Conservation (phyloP, 148 eudicot species). For the Cornus florida region DNA sequence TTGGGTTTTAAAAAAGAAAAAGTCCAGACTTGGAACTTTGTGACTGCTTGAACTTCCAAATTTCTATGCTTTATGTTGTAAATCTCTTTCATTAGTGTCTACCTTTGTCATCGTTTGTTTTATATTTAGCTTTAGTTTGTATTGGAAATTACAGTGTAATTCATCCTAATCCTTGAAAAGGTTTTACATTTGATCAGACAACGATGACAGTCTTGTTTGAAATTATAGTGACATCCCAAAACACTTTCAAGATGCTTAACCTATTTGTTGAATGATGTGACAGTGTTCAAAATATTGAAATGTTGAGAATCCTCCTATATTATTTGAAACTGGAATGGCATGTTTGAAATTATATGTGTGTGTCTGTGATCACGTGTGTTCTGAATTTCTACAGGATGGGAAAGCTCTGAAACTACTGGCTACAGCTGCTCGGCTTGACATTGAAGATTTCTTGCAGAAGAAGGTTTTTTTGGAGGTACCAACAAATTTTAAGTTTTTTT, state of each 20-base stretch:
- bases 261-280: no score
- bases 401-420: slow-evolving; percentile 92
- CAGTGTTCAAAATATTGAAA: not conserved
- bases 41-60: not conserved
- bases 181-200: not conserved
- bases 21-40: not conserved
- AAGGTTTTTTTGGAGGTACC: slow-evolving; percentile 91
- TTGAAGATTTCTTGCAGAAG: slow-evolving; percentile 98
- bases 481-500: not conserved
- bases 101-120: not conserved
- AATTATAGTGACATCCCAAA: no score
- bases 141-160: no score
- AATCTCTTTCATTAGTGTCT: no score
- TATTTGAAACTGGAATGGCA: not conserved
- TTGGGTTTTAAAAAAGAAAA: no score
- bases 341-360: not conserved
- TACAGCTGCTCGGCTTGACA: slow-evolving; percentile 95
- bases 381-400: slow-evolving; percentile 62
- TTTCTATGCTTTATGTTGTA: no score
- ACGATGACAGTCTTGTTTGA: not conserved
- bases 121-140: no score
- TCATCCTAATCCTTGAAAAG: no score
- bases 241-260: no score
- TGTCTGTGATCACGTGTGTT: not conserved
- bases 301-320: not conserved